Evolutionary conservation across 192 early-diverging fungal species (phyloP).

Genomic region (Coemansia sp.): DNA sequence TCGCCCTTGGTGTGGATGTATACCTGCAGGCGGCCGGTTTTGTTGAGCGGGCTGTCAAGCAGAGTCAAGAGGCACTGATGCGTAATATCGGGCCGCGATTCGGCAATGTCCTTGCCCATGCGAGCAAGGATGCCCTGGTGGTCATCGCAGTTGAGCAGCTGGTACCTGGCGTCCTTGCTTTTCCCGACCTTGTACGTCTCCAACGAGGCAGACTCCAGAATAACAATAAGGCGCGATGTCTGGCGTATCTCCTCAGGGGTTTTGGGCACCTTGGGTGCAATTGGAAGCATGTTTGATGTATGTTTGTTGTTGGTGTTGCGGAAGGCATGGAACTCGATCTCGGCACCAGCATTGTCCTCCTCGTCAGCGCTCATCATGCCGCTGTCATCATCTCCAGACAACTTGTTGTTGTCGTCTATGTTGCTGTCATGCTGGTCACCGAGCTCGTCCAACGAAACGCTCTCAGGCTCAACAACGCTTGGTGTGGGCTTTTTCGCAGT

Average conservation of each 20-base stretch:
- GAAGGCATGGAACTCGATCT: conserved; percentile 40
- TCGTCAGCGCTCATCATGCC: neutral
- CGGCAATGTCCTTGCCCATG: conserved; percentile 69
- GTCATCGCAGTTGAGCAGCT: conserved; percentile 96
- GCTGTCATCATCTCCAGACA: neutral
- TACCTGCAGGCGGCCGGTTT: conserved; percentile 96
- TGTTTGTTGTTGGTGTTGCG: conserved; percentile 50
- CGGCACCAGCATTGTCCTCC: neutral
- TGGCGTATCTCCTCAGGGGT: conserved; percentile 69
- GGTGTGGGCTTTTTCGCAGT: neutral
- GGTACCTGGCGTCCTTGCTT: conserved; percentile 73
- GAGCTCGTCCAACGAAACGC: neutral
- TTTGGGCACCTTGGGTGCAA: conserved; percentile 78
- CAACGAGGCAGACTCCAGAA: conserved; percentile 84
- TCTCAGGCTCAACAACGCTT: neutral
- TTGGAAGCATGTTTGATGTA: conserved; percentile 51
- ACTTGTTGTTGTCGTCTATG: neutral
- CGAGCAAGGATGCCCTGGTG: conserved; percentile 87
- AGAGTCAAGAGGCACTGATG: conserved; percentile 97
- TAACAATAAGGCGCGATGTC: conserved; percentile 84
- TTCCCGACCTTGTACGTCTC: conserved; percentile 90
- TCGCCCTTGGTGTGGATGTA: conserved; percentile 94
- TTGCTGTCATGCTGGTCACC: neutral
- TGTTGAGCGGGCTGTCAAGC: conserved; percentile 97
- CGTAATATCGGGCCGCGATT: conserved; percentile 91